Base-by-base conservation (phyloP, 257 asterid species). In the Knoxia roxburghii region DNA sequence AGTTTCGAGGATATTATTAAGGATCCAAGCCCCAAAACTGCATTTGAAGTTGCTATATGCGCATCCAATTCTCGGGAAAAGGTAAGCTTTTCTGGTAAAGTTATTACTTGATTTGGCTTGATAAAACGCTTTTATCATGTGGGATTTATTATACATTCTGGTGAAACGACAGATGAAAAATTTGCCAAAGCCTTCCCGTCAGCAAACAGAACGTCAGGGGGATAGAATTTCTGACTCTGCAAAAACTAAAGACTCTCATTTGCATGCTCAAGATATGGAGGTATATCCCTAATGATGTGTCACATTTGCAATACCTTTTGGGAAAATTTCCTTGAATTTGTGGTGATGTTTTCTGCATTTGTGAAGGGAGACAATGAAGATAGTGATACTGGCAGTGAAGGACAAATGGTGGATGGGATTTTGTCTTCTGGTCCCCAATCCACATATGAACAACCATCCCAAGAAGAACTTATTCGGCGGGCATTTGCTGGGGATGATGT, bases 401-500 rank as follows among this genome's bases (percentile, higher is more conserved):
- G 75, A 43, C 87, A 88, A 67, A 94, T 94, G 97, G 95, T 94
- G 62, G 97, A 94, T 79, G 99, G 97, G 65, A 84, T 88, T 68
- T 84, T 90, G 77, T 75, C 95, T 40, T 79, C 91, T 63, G 95
- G 88, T 52, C 78, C 85, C 3, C 82, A 75, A 75, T 71, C 91
- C 45, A 64, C 76, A 23, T 90, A 93, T 65, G 86, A 86, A 75
- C 84, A 85, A 75, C 99, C 99, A 61, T 85, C 97, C 61, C 99
- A 94, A 71, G 96, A 84, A 26, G 97, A 94, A 65, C 95, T 90
- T 53, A 80, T 94, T 63, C 90, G 79, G 39, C 95, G 95, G 69
- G 97, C 99, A 72, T 94, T 94, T 61, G 99, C 97, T 24, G 95
- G 89, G 49, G 99, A 94, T 81, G 95, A 94, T 73, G 97, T 94